Conservation (phyloP, 208 protist species). For the Porcisia deanei region DNA sequence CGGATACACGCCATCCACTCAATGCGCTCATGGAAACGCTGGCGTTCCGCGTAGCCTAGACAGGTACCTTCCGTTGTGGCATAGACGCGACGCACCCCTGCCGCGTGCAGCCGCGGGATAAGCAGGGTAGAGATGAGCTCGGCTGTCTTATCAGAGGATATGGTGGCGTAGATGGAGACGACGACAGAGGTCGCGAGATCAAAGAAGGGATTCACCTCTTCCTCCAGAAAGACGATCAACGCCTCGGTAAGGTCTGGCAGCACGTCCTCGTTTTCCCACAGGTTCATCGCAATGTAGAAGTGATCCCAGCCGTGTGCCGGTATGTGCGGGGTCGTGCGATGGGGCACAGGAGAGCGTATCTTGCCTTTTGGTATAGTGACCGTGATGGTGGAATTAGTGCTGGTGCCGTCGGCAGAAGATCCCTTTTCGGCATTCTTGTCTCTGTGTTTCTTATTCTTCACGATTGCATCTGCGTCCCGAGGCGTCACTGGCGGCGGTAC, state of each 20-base stretch:
- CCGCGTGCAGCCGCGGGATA: constrained; percentile 52
- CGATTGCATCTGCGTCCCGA: background rate
- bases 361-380: constrained; percentile 25
- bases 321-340: constrained; percentile 6
- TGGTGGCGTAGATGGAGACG: constrained; percentile 73
- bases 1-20: constrained; percentile 86
- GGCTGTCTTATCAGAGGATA: constrained; percentile 35
- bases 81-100: constrained; percentile 50
- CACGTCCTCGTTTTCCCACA: constrained; percentile 69
- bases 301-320: constrained; percentile 61
- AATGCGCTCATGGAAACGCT: constrained; percentile 58
- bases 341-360: constrained; percentile 38
- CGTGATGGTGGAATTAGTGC: background rate
- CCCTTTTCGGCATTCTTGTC: background rate
- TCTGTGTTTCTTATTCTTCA: background rate
- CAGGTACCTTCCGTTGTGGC: constrained; percentile 52
- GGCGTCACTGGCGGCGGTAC: background rate
- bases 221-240: constrained; percentile 63
- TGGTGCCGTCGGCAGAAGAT: background rate
- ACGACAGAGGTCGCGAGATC: constrained; percentile 51
- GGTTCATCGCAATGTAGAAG: constrained; percentile 77
- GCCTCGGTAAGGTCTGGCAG: constrained; percentile 68
- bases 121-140: constrained; percentile 45
- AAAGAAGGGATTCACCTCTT: constrained; percentile 64
- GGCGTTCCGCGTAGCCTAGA: constrained; percentile 39